Base-by-base conservation (phyloP, 2,329 filamentous ascomycete genomes). In the Alternaria brassicae region DNA sequence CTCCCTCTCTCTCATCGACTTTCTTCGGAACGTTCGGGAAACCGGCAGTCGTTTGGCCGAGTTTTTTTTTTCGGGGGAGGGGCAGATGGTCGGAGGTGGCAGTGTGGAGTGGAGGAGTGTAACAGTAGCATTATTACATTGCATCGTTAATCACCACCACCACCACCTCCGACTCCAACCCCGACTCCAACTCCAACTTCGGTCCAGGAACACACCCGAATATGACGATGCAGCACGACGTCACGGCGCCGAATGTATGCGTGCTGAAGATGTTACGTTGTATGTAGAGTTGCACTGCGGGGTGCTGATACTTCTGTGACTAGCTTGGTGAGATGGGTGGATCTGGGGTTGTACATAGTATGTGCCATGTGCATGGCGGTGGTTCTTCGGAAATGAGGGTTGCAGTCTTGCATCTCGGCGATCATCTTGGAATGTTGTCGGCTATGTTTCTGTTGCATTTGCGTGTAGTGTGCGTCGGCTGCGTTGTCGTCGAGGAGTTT, bases 401-500 rank as follows among this genome's bases (percentile, higher is more conserved):
- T 17, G 19, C 32, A 48, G 28, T 48, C 44, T 21, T 34, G 8
- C 19, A 48, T 21, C 44, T 34, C 44, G 28, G 13, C 44, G 19
- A 23, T 48, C 19, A 13, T 28, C 28, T 32, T 15, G 30, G 10
- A 15, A 23, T 9, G 19, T 17, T 34, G 19, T 23, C 21, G 44
- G 44, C 17, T 9, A 2, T 34, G 19, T 32, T 48, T n/a, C 23
- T 7, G 28, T 48, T 36, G 36, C 44, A 34, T 36, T 19, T 23
- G 19, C 19, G 37, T 40, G 37, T 23, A 40, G 19, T 40, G 13
- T 40, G 37, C 19, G 37, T 40, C 37, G 10, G 37, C 37, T 19
- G 30, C 53, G 15, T 56, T 56, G 4, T 39, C 47, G 19, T 47
- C 54, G 19, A 56, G 54, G 8, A 23, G 17, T 40, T 23, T 40